These are phyloP conservation scores for Phialophora chinensis DNA, from an alignment of 2,329 filamentous ascomycete genomes.

Conservation along the genomic window DNA sequence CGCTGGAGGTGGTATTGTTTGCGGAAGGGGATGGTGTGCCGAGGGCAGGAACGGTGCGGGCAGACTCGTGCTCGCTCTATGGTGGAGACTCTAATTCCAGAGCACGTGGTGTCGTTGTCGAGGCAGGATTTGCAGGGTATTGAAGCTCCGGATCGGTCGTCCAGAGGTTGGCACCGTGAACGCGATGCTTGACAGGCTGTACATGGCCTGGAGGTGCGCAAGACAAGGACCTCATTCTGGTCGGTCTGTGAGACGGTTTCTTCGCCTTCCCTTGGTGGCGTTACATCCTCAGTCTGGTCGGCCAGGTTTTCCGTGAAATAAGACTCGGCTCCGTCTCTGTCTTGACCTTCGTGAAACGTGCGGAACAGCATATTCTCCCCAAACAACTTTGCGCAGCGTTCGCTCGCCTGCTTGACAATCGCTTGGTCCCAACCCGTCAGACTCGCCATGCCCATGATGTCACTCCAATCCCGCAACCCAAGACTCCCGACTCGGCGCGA, in stretches of 20 bases:
- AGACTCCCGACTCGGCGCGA: conserved; percentile 33
- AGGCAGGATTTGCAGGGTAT: conserved; percentile 24
- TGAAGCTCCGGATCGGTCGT: background rate
- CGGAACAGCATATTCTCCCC: conserved; percentile 71
- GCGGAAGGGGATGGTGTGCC: conserved; percentile 34
- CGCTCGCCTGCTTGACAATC: conserved; percentile 71
- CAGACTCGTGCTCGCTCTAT: conserved; percentile 19
- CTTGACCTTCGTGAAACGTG: conserved; percentile 56
- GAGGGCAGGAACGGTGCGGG: conserved; percentile 32
- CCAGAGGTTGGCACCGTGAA: conserved; percentile 21
- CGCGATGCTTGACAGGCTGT: conserved; percentile 15
- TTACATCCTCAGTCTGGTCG: conserved; percentile 17
- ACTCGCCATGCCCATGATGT: conserved; percentile 79
- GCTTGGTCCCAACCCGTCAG: conserved; percentile 70
- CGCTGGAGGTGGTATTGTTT: conserved; percentile 34
- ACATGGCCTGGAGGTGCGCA: conserved; percentile 30
- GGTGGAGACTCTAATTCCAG: conserved; percentile 23
- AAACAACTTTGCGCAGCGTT: conserved; percentile 78
- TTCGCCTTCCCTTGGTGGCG: conserved; percentile 4
- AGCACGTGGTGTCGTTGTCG: conserved; percentile 16
- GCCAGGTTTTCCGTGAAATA: conserved; percentile 33
- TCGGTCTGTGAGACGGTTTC: conserved; percentile 1
- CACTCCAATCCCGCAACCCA: conserved; percentile 76
- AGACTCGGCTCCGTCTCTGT: conserved; percentile 18
- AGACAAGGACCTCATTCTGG: conserved; percentile 3